Percentiles rank a stretch among this genome's conserved stretches.
Conservation (phyloP, 768 basidiomycete species). For the Podaxis sp. region DNA sequence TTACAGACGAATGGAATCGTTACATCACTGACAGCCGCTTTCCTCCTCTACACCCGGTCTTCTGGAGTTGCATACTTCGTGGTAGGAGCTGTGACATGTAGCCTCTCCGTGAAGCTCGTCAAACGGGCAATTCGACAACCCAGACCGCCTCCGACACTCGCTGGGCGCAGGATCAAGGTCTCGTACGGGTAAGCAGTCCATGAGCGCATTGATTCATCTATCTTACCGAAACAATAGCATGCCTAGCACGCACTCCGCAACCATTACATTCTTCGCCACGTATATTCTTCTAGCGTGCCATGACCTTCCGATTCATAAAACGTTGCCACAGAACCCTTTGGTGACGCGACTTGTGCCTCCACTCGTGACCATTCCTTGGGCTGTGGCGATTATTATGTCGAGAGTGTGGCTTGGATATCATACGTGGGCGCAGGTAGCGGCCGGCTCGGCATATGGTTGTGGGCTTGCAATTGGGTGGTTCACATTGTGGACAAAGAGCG, state of each 20-base stretch:
- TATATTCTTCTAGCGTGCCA: slow-evolving; percentile 58
- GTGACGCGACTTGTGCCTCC: slow-evolving; percentile 42
- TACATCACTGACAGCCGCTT: slow-evolving; percentile 44
- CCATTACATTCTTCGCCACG: slow-evolving; percentile 60
- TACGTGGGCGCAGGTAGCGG: slow-evolving; percentile 66
- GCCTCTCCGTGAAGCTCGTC: slow-evolving; percentile 55
- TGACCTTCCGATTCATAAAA: slow-evolving; percentile 58
- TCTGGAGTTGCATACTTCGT: slow-evolving; percentile 60
- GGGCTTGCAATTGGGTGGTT: slow-evolving; percentile 57
- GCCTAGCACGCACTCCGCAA: slow-evolving; percentile 81
- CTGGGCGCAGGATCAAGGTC: slow-evolving; percentile 40
- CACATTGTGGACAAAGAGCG: slow-evolving; percentile 44
- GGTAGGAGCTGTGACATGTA: slow-evolving; percentile 54
- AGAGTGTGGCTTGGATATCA: slow-evolving; percentile 78
- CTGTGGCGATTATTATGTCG: slow-evolving; percentile 54
- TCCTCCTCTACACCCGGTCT: slow-evolving; percentile 61
- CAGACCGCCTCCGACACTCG: slow-evolving; percentile 43
- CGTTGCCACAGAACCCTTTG: slow-evolving; percentile 36
- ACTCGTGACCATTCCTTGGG: slow-evolving; percentile 52
- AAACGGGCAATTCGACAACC: slow-evolving; percentile 65
- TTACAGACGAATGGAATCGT: slow-evolving; percentile 59
- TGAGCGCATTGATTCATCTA: background rate
- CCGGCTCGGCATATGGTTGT: slow-evolving; percentile 55
- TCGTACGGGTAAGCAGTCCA: slow-evolving; percentile 60
- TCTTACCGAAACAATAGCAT: slow-evolving; percentile 43